Base-by-base conservation (phyloP, 331 rosid species). In the Acacia pycnantha region DNA sequence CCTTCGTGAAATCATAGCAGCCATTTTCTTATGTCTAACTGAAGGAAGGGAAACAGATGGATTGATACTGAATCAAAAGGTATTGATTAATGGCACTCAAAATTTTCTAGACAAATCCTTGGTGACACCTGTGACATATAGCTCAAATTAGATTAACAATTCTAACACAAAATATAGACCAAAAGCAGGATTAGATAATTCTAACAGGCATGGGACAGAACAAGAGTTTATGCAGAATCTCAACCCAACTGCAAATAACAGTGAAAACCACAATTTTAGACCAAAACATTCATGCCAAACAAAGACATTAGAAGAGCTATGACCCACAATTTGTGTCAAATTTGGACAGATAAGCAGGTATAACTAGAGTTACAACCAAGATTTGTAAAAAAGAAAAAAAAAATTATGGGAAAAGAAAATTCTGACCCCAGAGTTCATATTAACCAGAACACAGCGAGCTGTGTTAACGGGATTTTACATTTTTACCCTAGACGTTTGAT, bases 1-100 rank as follows among this genome's bases (percentile, higher is more conserved):
- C 82, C 88, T 85, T 53, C 93, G 88, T 8, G 88, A 59, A 80
- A 87, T 83, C 58, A 71, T 66, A 78, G 89, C 82, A 33, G 87
- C 91, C 93, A 88, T 89, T 5, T 2, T 16, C 7, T 31, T 35
- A 16, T 2, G 37, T 44, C 51, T 16, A 11, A 41, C 21, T 41
- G 56, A 41, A 70, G n/a, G 75, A 70, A 41, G 35, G n/a, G 54
- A 41, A 44, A 29, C 26, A 10, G 50, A 10, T 10, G 26, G 14
- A 40, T 40, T 69, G 72, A 37, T 37, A 11, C 31, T 21, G 19
- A 21, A 68, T 66, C 46, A 8, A 66, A 18, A 6, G 13, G 12
- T 66, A 31, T 16, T 35, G 47, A 33, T 9, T 33, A 16, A 19
- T 3, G 24, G 40, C 14, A 19, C 24, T 33, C 47, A 12, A 14